phyloP scores from a whole-genome alignment of 352 stramenopile genomes.

The Phytopythium delawarense region DNA sequence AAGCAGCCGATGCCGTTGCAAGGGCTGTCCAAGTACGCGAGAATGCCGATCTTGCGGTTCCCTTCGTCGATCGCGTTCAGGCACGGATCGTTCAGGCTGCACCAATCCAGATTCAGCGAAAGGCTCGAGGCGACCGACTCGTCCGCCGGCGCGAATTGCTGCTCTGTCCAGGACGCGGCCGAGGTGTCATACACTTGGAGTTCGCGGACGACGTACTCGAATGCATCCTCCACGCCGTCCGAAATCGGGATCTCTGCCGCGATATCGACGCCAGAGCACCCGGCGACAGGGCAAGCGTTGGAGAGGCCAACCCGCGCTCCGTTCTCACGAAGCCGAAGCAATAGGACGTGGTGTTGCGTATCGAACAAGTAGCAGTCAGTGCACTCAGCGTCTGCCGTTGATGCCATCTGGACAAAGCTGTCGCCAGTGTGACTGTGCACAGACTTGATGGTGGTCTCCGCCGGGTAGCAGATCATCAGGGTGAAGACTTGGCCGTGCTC shows the following conservation, averaged over 20 bases:
- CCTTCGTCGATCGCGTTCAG: slow-evolving; percentile 26
- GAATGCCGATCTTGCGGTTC: slow-evolving; percentile 25
- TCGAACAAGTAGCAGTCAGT: slow-evolving; percentile 33
- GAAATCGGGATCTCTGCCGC: slow-evolving; percentile 7
- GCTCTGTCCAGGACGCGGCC: not conserved
- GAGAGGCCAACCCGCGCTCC: slow-evolving; percentile 4
- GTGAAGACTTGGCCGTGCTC: slow-evolving; percentile 15
- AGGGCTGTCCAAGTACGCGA: slow-evolving; percentile 20
- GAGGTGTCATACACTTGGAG: slow-evolving; percentile 3
- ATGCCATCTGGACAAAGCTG: slow-evolving; percentile 7
- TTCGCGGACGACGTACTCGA: not conserved
- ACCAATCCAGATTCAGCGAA: slow-evolving; percentile 23
- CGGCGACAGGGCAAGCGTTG: slow-evolving; percentile 14
- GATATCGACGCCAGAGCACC: slow-evolving; percentile 22
- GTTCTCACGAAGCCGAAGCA: slow-evolving; percentile 16
- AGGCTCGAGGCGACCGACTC: slow-evolving; percentile 7
- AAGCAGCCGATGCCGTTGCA: slow-evolving; percentile 32
- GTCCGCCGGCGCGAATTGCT: not conserved
- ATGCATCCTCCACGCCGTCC: slow-evolving; percentile 9
- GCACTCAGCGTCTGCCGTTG: slow-evolving; percentile 9
- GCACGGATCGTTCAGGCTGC: slow-evolving; percentile 27
- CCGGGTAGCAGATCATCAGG: slow-evolving; percentile 24
- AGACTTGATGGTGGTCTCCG: slow-evolving; percentile 12
- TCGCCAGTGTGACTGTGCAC: slow-evolving; percentile 12
- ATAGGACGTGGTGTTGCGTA: slow-evolving; percentile 9